These are phyloP conservation scores for Wickerhamiella australiensis DNA, from an alignment of 805 yeast genomes.

Conservation along the genomic window DNA sequence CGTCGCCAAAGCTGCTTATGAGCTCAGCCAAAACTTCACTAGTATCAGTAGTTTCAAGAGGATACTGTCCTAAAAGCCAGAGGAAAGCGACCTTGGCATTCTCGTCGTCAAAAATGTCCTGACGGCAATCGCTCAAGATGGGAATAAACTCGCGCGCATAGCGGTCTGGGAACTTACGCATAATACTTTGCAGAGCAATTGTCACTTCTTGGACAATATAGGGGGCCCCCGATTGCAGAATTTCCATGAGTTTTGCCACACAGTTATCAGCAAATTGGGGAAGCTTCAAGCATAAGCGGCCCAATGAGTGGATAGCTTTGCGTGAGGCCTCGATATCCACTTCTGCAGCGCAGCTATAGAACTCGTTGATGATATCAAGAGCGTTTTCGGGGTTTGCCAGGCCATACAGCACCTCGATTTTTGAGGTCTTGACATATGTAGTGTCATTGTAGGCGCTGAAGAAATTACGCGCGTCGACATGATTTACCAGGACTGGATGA, in stretches of 20 bases:
- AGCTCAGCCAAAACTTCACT: constrained; percentile 34
- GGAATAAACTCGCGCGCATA: constrained; percentile 32
- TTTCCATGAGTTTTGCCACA: constrained; percentile 46
- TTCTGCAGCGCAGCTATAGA: constrained; percentile 78
- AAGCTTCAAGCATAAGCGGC: constrained; percentile 72
- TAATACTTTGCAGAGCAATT: constrained; percentile 60
- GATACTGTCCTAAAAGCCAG: constrained; percentile 76
- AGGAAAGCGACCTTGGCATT: constrained; percentile 67
- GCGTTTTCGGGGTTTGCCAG: constrained; percentile 58
- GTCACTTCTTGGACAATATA: constrained; percentile 72
- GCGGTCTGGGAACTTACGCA: constrained; percentile 59
- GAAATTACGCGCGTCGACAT: constrained; percentile 60
- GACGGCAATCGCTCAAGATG: constrained; percentile 34
- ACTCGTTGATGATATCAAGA: constrained; percentile 52
- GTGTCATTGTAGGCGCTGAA: constrained; percentile 80
- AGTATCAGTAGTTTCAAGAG: constrained; percentile 36
- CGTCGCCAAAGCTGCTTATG: constrained; percentile 42
- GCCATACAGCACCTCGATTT: constrained; percentile 72
- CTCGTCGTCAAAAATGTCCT: constrained; percentile 50
- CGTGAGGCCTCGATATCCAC: constrained; percentile 77
- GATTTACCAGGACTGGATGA: constrained; percentile 15
- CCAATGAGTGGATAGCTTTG: constrained; percentile 79
- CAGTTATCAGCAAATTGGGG: constrained; percentile 50
- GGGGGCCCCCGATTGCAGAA: constrained; percentile 52
- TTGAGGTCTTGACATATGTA: constrained; percentile 77